Evolutionary conservation across 169 alveolate genomes (phyloP).

Genomic region (Plasmodium knowlesi): DNA sequence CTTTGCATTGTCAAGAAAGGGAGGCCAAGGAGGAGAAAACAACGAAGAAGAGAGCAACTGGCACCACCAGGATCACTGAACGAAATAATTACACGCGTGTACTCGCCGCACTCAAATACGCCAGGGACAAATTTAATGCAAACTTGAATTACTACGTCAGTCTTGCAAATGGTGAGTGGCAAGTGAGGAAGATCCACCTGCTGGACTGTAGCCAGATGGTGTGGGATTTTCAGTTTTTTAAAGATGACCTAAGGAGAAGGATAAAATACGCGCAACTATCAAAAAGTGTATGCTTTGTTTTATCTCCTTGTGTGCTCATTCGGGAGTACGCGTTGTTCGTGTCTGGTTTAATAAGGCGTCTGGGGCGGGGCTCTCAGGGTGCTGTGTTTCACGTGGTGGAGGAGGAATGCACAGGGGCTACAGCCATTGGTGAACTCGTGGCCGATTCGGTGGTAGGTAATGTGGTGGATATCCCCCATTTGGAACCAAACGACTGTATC

Average conservation of each 20-base stretch:
- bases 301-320: not conserved
- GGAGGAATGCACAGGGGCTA: not conserved
- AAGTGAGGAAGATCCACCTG: not conserved
- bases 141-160: not conserved
- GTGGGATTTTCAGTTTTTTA: slow-evolving; percentile 19
- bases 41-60: not conserved
- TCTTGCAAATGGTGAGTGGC: not conserved
- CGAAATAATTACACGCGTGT: not conserved
- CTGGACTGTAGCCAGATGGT: slow-evolving; percentile 7
- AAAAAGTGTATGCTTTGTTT: slow-evolving; percentile 12
- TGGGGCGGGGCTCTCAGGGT: not conserved
- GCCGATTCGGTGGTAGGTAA: not conserved
- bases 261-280: not conserved
- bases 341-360: not conserved
- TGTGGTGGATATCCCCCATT: not conserved
- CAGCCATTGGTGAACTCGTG: not conserved
- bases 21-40: not conserved
- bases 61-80: not conserved
- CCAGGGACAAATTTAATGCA: not conserved
- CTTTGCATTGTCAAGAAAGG: not conserved
- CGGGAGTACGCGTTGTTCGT: slow-evolving; percentile 4
- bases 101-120: not conserved
- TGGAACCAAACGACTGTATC: not conserved
- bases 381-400: slow-evolving; percentile 10
- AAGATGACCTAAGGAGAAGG: not conserved